Percentiles rank a stretch among this genome's conserved stretches.
These are phyloP conservation scores for Lodderomyces margitis DNA, from an alignment of 1,139 yeast genomes.

Conservation along the genomic window DNA sequence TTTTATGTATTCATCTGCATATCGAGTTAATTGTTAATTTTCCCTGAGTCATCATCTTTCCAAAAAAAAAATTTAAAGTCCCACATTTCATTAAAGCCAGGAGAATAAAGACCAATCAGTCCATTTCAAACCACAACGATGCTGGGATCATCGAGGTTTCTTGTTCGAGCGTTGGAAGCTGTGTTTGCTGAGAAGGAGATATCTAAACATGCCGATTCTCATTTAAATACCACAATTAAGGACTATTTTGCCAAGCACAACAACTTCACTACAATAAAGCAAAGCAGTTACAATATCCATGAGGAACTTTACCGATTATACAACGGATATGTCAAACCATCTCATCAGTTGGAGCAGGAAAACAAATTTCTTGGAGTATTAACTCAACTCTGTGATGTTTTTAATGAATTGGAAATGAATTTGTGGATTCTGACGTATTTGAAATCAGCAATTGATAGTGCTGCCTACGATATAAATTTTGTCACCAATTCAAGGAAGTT, in stretches of 20 bases:
- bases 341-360: slow-evolving; percentile 33
- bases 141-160: slow-evolving; percentile 36
- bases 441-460: slow-evolving; percentile 59
- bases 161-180: slow-evolving; percentile 29
- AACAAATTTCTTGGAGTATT: slow-evolving; percentile 48
- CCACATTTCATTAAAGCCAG: no score
- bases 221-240: slow-evolving; percentile 19
- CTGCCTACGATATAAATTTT: slow-evolving; percentile 44
- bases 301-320: slow-evolving; percentile 50
- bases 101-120: no score
- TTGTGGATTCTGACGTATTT: slow-evolving; percentile 56
- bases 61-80: no score
- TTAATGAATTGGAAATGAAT: slow-evolving; percentile 38
- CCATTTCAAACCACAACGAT: slow-evolving; percentile 8
- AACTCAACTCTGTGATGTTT: slow-evolving; percentile 35
- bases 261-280: slow-evolving; percentile 30
- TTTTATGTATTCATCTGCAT: no score
- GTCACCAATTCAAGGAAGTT: slow-evolving; percentile 46
- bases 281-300: slow-evolving; percentile 39
- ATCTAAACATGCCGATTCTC: slow-evolving; percentile 12
- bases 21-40: no score
- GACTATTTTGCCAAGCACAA: slow-evolving; percentile 39
- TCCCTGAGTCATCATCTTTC: no score
- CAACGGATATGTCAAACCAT: slow-evolving; percentile 34
- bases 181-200: slow-evolving; percentile 30